Conservation (phyloP, 495 filamentous ascomycete species). For the Staphylotrichum longicolle region DNA sequence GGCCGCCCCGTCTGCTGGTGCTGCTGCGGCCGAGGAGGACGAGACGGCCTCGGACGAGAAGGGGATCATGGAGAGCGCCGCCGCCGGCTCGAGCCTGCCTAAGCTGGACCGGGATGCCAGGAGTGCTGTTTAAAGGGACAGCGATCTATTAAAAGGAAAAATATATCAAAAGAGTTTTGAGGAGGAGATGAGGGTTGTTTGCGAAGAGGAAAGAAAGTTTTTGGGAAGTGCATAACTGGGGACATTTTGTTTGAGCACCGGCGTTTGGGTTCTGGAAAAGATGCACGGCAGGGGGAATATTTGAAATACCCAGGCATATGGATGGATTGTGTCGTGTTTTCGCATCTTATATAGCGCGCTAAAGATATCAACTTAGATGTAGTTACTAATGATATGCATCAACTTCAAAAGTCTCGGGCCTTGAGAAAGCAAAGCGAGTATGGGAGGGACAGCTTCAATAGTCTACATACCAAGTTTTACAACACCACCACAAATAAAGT, state of each 20-base stretch:
- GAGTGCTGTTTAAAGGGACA: slow-evolving; percentile 15
- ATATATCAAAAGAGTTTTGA: too few relatives aligned
- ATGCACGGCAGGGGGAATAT: too few relatives aligned
- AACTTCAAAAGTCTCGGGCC: too few relatives aligned
- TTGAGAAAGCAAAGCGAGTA: too few relatives aligned
- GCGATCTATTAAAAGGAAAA: too few relatives aligned
- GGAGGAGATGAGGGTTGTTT: not conserved
- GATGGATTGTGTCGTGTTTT: not conserved
- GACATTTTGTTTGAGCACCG: not conserved
- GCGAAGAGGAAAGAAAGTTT: not conserved
- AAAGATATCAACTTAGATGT: too few relatives aligned
- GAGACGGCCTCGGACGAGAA: slow-evolving; percentile 9
- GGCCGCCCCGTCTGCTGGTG: not conserved
- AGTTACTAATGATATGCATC: too few relatives aligned
- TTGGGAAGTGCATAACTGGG: not conserved
- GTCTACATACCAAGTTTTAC: too few relatives aligned
- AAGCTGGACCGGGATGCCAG: slow-evolving; percentile 10
- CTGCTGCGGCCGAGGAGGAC: not conserved
- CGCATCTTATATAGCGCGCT: too few relatives aligned
- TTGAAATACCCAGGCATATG: not conserved
- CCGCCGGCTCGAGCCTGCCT: slow-evolving; percentile 4
- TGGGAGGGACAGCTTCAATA: too few relatives aligned
- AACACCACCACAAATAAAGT: too few relatives aligned
- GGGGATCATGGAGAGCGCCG: slow-evolving; percentile 7
- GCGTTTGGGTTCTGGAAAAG: slow-evolving; percentile 12